These are phyloP conservation scores for Sindora glabra DNA, from an alignment of 306 rosid species.

Conservation along the genomic window DNA sequence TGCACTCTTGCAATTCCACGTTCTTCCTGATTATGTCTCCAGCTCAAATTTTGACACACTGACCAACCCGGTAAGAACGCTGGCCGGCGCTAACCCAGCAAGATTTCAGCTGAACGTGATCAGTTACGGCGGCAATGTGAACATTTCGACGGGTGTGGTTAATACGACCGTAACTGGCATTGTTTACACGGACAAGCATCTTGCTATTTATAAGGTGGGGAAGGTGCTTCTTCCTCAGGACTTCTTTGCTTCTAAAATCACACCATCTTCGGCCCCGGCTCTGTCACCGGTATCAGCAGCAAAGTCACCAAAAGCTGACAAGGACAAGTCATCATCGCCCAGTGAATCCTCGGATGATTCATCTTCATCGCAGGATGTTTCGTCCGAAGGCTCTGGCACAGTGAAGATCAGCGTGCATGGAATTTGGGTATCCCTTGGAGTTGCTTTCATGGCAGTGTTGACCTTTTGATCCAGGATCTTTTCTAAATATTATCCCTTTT, in stretches of 20 bases:
- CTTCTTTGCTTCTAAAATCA: constrained; percentile 33
- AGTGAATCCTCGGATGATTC: neutral
- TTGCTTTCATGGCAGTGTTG: constrained; percentile 9
- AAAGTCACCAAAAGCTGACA: constrained; percentile 31
- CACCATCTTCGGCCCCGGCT: constrained; percentile 31
- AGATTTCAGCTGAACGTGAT: constrained; percentile 47
- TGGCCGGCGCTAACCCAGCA: constrained; percentile 46
- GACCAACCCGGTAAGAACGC: constrained; percentile 56
- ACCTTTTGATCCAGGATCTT: too few relatives aligned
- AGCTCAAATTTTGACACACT: constrained; percentile 57
- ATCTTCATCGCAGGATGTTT: constrained; percentile 6
- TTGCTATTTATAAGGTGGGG: constrained; percentile 55
- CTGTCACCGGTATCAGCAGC: constrained; percentile 18
- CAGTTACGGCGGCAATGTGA: constrained; percentile 53
- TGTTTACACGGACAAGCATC: constrained; percentile 45
- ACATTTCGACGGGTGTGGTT: constrained; percentile 51
- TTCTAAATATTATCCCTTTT: too few relatives aligned
- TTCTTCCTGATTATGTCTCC: constrained; percentile 37
- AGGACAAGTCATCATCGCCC: constrained; percentile 10
- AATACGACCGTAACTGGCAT: constrained; percentile 53
- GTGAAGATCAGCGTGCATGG: constrained; percentile 1
- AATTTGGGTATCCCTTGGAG: constrained; percentile 11
- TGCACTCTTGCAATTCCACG: constrained; percentile 50
- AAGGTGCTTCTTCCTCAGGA: constrained; percentile 52
- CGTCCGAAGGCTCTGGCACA: neutral